A percentile compares a stretch with the other conserved stretches of the same genome.
Evolutionary conservation across 2,329 filamentous ascomycete species (phyloP).

Genomic region (Westerdykella ornata): DNA sequence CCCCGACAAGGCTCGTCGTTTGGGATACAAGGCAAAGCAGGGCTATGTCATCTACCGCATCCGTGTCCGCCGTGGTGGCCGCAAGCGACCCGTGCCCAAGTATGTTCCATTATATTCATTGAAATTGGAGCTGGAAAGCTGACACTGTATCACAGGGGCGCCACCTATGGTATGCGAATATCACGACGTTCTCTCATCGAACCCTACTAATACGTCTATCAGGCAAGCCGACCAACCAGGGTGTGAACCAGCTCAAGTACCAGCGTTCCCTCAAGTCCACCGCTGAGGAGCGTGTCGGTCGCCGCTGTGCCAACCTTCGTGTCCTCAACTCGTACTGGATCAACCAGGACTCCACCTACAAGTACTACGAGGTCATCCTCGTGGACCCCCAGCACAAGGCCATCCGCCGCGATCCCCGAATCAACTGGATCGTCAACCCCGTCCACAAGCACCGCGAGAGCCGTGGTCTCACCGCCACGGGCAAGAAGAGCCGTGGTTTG

Average conservation of each 20-base stretch:
- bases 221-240: constrained; percentile 99
- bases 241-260: constrained; percentile 99
- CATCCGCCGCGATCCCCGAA: constrained; percentile 96
- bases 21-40: constrained; percentile 99
- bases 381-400: constrained; percentile 99
- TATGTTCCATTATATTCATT: constrained; percentile 14
- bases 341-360: constrained; percentile 99
- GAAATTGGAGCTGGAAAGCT: constrained; percentile 13
- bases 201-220: constrained; percentile 27
- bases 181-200: background rate
- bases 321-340: constrained; percentile 99
- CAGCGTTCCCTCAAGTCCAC: constrained; percentile 97
- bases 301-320: constrained; percentile 96
- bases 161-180: constrained; percentile 78
- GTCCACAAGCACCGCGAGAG: constrained; percentile 99
- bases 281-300: constrained; percentile 99
- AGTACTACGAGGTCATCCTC: constrained; percentile 99
- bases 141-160: constrained; percentile 59
- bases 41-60: constrained; percentile 99
- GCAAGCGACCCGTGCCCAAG: constrained; percentile 92
- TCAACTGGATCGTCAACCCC: constrained; percentile 99
- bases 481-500: constrained; percentile 99
- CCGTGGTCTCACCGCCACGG: constrained; percentile 93
- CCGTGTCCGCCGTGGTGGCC: constrained; percentile 95
- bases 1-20: constrained; percentile 99